Evolutionary conservation across 2,329 filamentous ascomycete genomes (phyloP).

Genomic region (Hypoxylon sp.): DNA sequence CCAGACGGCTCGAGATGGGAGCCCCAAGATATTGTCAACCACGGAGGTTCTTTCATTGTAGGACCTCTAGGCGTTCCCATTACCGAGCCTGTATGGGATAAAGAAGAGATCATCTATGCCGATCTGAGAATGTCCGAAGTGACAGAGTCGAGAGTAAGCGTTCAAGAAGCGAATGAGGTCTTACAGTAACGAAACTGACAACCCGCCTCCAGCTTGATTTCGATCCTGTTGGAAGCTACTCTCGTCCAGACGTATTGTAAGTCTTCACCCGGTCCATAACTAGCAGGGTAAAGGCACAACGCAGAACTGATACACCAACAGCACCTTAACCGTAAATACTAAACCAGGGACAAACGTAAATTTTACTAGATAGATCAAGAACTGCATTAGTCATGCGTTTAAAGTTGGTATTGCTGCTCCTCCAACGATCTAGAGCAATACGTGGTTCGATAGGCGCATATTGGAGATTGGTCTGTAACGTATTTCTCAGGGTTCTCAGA

Average conservation of each 20-base stretch:
- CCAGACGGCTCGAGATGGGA: slow-evolving; percentile 56
- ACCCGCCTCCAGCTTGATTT: slow-evolving; percentile 55
- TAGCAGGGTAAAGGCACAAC: not conserved
- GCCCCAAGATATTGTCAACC: slow-evolving; percentile 56
- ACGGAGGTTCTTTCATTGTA: slow-evolving; percentile 58
- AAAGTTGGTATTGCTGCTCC: slow-evolving; percentile 4
- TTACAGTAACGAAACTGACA: slow-evolving; percentile 23
- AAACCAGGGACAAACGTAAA: slow-evolving; percentile 51
- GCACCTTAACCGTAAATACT: slow-evolving; percentile 51
- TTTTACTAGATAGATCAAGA: slow-evolving; percentile 41
- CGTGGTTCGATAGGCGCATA: slow-evolving; percentile 19
- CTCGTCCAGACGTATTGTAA: slow-evolving; percentile 58
- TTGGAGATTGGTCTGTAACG: slow-evolving; percentile 17
- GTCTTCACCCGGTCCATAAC: slow-evolving; percentile 36
- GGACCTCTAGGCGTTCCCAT: slow-evolving; percentile 56
- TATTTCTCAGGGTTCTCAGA: slow-evolving; percentile 21
- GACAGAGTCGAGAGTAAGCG: slow-evolving; percentile 55
- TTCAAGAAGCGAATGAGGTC: not conserved
- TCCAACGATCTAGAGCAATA: slow-evolving; percentile 20
- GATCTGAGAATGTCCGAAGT: slow-evolving; percentile 53
- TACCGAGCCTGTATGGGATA: slow-evolving; percentile 57
- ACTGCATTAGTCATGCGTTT: slow-evolving; percentile 1
- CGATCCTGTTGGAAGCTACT: slow-evolving; percentile 58
- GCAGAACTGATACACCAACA: slow-evolving; percentile 24
- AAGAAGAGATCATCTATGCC: slow-evolving; percentile 57